Conservation (phyloP, 2,329 filamentous ascomycete genomes). For the Ciborinia camelliae region DNA sequence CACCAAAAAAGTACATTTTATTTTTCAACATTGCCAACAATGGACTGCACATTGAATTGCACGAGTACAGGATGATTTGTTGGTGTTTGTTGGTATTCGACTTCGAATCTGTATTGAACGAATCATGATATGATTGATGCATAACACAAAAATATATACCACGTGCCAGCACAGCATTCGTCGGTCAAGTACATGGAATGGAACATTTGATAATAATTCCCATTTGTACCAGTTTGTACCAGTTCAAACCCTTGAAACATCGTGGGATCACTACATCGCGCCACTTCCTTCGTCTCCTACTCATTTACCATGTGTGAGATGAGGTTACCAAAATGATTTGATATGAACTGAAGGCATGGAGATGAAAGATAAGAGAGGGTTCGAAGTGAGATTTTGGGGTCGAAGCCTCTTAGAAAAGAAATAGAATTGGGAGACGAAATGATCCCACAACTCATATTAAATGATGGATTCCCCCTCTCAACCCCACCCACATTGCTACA, state of each 20-base stretch:
- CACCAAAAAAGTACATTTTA: neutral
- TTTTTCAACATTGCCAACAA: neutral
- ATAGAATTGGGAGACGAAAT: neutral
- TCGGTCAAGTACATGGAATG: neutral
- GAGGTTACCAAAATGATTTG: neutral
- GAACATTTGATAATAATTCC: conserved; percentile 3
- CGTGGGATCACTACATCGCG: conserved; percentile 16
- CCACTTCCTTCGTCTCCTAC: conserved; percentile 17
- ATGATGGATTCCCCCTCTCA: neutral
- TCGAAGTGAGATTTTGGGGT: neutral
- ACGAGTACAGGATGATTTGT: neutral
- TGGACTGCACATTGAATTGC: neutral
- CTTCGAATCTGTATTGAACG: conserved; percentile 7
- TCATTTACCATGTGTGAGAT: conserved; percentile 13
- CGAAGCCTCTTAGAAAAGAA: neutral
- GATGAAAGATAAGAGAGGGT: neutral
- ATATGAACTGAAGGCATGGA: neutral
- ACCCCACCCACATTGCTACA: neutral
- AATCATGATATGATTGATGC: neutral
- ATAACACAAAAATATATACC: neutral
- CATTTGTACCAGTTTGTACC: neutral
- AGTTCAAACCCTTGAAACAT: conserved; percentile 13
- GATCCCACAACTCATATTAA: neutral
- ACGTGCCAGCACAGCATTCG: neutral
- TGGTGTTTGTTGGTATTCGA: conserved; percentile 15